These are phyloP conservation scores for Populus deltoides DNA, from an alignment of 345 rosid species.

Conservation along the genomic window DNA sequence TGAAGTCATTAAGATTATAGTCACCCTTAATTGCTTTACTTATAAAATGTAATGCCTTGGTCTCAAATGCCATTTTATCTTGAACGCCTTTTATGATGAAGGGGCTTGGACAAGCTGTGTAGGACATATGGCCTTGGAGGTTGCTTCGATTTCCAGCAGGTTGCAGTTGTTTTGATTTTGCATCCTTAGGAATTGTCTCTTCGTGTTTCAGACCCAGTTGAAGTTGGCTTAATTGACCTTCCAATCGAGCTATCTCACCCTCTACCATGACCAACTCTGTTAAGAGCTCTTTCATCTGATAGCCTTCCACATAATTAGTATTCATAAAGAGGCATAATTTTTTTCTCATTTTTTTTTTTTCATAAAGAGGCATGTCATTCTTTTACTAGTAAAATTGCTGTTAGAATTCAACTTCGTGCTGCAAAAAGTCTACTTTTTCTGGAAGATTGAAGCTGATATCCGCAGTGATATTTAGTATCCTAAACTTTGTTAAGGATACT, in stretches of 20 bases:
- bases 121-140: constrained; percentile 13
- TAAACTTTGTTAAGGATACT: too few species aligned
- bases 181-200: constrained; percentile 47
- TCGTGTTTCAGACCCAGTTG: constrained; percentile 56
- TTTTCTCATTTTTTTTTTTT: too few species aligned
- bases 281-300: constrained; percentile 71
- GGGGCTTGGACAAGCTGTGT: constrained; percentile 32
- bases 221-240: constrained; percentile 64
- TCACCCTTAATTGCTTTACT: constrained; percentile 87
- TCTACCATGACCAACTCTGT: constrained; percentile 76
- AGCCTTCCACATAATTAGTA: neutral
- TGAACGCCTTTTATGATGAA: constrained; percentile 32
- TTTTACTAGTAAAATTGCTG: too few species aligned
- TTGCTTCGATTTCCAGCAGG: constrained; percentile 8
- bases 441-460: too few species aligned
- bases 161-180: constrained; percentile 48
- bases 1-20: constrained; percentile 51
- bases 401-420: too few species aligned
- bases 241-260: constrained; percentile 68
- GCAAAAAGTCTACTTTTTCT: too few species aligned
- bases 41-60: constrained; percentile 86
- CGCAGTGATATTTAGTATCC: too few species aligned
- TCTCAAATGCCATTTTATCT: constrained; percentile 53
- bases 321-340: too few species aligned
- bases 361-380: too few species aligned